Percentiles rank a stretch among this genome's conserved stretches.
These are phyloP conservation scores for Flammula alnicola DNA, from an alignment of 1,284 basidiomycete genomes.

Conservation along the genomic window DNA sequence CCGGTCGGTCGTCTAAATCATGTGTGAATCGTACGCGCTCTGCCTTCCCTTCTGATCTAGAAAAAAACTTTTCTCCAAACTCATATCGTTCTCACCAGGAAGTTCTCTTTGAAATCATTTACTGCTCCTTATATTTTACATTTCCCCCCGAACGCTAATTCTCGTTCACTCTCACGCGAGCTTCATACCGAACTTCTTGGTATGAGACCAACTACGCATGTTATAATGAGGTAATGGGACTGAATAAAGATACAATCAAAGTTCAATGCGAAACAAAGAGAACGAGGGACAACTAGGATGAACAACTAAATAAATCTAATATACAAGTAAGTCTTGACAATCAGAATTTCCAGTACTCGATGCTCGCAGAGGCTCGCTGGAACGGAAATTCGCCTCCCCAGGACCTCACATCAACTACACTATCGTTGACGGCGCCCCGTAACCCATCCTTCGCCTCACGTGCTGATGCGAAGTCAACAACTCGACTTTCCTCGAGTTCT, in stretches of 20 bases:
- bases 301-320: background rate
- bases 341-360: constrained; percentile 66
- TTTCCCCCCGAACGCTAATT: too few species aligned
- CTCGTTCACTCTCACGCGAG: too few species aligned
- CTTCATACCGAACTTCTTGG: too few species aligned
- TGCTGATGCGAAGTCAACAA: constrained; percentile 49
- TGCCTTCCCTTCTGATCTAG: constrained; percentile 5
- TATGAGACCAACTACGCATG: too few species aligned
- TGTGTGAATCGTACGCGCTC: constrained; percentile 11
- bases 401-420: constrained; percentile 50
- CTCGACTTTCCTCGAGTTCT: constrained; percentile 61
- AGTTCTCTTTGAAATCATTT: background rate
- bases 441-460: constrained; percentile 53
- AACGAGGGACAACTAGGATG: background rate
- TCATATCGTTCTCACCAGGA: background rate
- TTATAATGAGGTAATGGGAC: too few species aligned
- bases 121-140: too few species aligned
- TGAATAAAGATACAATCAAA: too few species aligned
- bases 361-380: constrained; percentile 58
- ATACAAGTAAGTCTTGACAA: background rate
- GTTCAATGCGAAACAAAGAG: background rate
- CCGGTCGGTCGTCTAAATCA: constrained; percentile 5
- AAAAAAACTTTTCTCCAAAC: background rate
- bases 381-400: constrained; percentile 78
- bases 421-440: constrained; percentile 52